Evolutionary conservation across 257 asterid species (phyloP).

Genomic region (Capsicum baccatum): DNA sequence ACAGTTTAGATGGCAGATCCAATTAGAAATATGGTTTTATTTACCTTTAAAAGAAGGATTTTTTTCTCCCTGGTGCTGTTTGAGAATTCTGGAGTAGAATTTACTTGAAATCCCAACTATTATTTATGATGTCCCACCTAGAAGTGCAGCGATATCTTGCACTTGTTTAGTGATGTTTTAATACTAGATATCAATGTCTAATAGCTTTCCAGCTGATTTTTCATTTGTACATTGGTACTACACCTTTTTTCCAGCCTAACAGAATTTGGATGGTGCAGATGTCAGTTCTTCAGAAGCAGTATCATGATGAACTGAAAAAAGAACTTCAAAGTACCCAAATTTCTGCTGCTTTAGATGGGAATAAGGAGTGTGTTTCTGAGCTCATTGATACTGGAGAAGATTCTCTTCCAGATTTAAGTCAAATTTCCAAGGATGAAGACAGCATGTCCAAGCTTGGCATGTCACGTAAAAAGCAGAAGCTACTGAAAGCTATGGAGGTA

Average conservation of each 20-base stretch:
- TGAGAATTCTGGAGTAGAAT: neutral
- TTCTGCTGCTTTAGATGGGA: slow-evolving; percentile 38
- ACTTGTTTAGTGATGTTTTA: neutral
- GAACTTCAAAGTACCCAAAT: slow-evolving; percentile 59
- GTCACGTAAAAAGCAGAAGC: slow-evolving; percentile 68
- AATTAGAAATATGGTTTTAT: neutral
- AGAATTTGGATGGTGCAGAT: slow-evolving; percentile 53
- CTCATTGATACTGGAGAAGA: slow-evolving; percentile 47
- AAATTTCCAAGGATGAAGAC: slow-evolving; percentile 58
- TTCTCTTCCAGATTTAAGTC: slow-evolving; percentile 47
- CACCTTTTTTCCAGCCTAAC: neutral
- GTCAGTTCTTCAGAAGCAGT: slow-evolving; percentile 57
- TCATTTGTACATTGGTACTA: neutral
- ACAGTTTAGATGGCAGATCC: neutral
- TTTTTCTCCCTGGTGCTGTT: no score
- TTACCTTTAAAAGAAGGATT: neutral
- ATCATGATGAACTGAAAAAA: slow-evolving; percentile 62
- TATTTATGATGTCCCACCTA: neutral
- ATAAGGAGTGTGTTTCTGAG: slow-evolving; percentile 36
- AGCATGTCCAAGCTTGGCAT: slow-evolving; percentile 53
- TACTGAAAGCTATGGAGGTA: slow-evolving; percentile 73
- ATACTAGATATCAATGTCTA: neutral
- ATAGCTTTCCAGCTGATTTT: neutral
- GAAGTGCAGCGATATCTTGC: neutral
- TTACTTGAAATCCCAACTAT: neutral